Percentiles rank a stretch among this genome's conserved stretches.
These are phyloP conservation scores for Hypoxylon sp. DNA, from an alignment of 2,329 filamentous ascomycete genomes.

Conservation along the genomic window DNA sequence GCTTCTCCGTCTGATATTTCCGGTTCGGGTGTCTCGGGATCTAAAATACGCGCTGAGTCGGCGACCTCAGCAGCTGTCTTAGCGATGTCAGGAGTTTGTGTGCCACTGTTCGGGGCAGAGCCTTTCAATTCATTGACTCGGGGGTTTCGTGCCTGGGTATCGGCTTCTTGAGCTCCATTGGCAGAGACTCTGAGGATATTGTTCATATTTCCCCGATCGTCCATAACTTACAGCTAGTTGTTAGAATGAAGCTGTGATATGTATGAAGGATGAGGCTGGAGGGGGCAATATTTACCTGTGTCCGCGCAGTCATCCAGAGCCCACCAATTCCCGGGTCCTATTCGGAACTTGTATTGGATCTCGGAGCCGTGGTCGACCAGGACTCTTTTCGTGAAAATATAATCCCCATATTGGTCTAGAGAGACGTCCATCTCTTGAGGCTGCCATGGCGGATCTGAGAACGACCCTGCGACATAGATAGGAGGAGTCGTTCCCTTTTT, in stretches of 20 bases:
- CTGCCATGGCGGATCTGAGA: constrained; percentile 77
- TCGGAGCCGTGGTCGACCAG: constrained; percentile 68
- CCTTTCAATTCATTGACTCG: constrained; percentile 37
- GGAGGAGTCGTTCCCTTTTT: constrained; percentile 74
- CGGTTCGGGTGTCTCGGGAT: constrained; percentile 53
- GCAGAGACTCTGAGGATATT: constrained; percentile 60
- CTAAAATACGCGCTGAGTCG: constrained; percentile 54
- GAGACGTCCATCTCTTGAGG: constrained; percentile 74
- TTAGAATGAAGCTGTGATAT: constrained; percentile 22
- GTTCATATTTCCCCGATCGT: constrained; percentile 64
- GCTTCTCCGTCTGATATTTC: constrained; percentile 54
- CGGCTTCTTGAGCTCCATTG: constrained; percentile 36
- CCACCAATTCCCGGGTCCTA: constrained; percentile 79
- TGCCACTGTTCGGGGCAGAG: constrained; percentile 41
- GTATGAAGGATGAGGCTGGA: constrained; percentile 3
- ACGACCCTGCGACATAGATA: constrained; percentile 78
- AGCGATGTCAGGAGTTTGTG: constrained; percentile 51
- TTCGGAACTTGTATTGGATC: constrained; percentile 82
- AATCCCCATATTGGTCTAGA: constrained; percentile 66
- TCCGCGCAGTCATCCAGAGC: constrained; percentile 74
- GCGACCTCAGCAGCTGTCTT: constrained; percentile 56
- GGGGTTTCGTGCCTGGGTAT: constrained; percentile 33
- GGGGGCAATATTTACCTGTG: constrained; percentile 62
- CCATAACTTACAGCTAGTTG: constrained; percentile 54
- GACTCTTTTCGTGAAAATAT: constrained; percentile 71